Evolutionary conservation across 2,329 filamentous ascomycete species (phyloP).

Genomic region (Myriosclerotinia curreyana): DNA sequence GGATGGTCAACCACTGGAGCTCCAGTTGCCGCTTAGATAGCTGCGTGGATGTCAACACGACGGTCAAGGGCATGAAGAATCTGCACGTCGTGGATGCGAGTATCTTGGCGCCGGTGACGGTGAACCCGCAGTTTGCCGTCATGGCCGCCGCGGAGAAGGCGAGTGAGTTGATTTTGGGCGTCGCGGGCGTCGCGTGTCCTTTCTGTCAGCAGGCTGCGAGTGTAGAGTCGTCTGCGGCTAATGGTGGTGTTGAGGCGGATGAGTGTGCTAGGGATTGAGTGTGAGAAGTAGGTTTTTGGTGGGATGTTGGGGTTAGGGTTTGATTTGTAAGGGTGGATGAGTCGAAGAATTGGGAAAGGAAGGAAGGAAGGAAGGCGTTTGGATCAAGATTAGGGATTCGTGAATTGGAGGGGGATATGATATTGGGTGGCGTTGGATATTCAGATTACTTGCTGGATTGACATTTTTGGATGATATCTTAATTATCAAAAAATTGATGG

Average conservation of each 20-base stretch:
- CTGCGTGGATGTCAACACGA: slow-evolving; percentile 49
- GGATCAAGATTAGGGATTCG: background rate
- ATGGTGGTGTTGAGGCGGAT: too few species aligned
- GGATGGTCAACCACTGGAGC: slow-evolving; percentile 53
- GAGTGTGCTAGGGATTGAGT: too few species aligned
- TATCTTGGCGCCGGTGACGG: slow-evolving; percentile 50
- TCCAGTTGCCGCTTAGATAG: slow-evolving; percentile 50
- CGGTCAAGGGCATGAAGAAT: slow-evolving; percentile 49
- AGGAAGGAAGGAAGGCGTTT: background rate
- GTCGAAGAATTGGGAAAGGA: too few species aligned
- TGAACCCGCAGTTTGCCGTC: slow-evolving; percentile 54
- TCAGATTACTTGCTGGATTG: too few species aligned
- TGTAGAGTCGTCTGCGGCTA: too few species aligned
- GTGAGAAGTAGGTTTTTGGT: background rate
- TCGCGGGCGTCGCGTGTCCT: background rate
- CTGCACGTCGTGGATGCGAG: slow-evolving; percentile 52
- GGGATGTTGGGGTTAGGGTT: too few species aligned
- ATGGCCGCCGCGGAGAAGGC: slow-evolving; percentile 54
- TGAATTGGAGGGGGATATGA: too few species aligned
- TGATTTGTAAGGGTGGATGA: too few species aligned
- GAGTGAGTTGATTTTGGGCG: slow-evolving; percentile 46
- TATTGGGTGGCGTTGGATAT: too few species aligned
- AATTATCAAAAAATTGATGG: background rate
- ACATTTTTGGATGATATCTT: background rate
- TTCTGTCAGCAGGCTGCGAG: background rate